Evolutionary conservation across 2,329 filamentous ascomycete genomes (phyloP).

Genomic region (Fusarium nygamai): DNA sequence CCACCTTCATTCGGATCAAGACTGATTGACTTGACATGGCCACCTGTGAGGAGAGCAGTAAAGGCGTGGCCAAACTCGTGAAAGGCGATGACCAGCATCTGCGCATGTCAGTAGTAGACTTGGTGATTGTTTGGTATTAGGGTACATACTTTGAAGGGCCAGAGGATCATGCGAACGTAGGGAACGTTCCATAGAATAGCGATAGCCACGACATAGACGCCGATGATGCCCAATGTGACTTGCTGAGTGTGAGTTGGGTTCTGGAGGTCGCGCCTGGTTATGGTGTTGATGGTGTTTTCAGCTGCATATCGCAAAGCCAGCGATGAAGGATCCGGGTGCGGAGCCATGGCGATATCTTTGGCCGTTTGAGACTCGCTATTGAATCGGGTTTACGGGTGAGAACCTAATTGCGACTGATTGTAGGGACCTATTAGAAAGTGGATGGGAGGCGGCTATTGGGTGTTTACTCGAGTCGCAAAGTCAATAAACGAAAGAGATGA

Average conservation of each 20-base stretch:
- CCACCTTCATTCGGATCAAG: slow-evolving; percentile 83
- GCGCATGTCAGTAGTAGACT: slow-evolving; percentile 8
- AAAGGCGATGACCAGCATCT: slow-evolving; percentile 87
- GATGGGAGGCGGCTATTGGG: background rate
- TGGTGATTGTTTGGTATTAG: background rate
- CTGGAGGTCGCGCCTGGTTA: slow-evolving; percentile 63
- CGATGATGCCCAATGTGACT: slow-evolving; percentile 77
- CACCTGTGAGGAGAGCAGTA: slow-evolving; percentile 76
- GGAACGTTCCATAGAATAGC: slow-evolving; percentile 83
- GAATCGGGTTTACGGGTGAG: background rate
- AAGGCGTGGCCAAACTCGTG: slow-evolving; percentile 84
- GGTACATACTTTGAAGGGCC: slow-evolving; percentile 78
- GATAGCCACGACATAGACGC: slow-evolving; percentile 76
- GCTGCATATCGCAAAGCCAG: slow-evolving; percentile 14
- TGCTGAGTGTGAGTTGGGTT: slow-evolving; percentile 74
- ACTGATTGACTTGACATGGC: slow-evolving; percentile 77
- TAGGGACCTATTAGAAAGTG: background rate
- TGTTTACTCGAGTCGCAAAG: slow-evolving; percentile 10
- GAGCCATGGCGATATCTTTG: slow-evolving; percentile 24
- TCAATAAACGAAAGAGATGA: slow-evolving; percentile 8
- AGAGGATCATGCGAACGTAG: slow-evolving; percentile 77
- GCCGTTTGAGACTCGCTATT: background rate
- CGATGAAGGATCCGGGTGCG: slow-evolving; percentile 29
- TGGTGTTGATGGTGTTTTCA: slow-evolving; percentile 26
- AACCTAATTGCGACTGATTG: background rate